Percentiles rank a stretch among this genome's conserved stretches.
These are phyloP conservation scores for Batkoa obscura DNA, from an alignment of 371 early-diverging fungal species.

Conservation along the genomic window DNA sequence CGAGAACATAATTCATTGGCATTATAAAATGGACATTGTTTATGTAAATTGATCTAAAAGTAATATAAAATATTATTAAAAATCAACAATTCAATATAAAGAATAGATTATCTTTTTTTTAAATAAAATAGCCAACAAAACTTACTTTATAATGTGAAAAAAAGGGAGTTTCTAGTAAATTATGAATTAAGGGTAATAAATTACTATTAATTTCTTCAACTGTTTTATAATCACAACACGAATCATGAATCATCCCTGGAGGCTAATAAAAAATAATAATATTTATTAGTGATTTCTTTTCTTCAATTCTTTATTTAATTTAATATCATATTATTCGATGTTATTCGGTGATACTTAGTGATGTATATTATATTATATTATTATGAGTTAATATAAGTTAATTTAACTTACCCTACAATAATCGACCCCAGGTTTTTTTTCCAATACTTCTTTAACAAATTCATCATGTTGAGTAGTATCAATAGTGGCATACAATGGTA, in stretches of 20 bases:
- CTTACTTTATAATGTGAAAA: constrained; percentile 77
- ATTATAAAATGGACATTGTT: constrained; percentile 84
- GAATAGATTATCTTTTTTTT: too few relatives aligned
- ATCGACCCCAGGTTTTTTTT: background rate
- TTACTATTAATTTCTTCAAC: constrained; percentile 52
- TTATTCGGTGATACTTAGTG: too few relatives aligned
- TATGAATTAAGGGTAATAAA: constrained; percentile 36
- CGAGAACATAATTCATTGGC: constrained; percentile 66
- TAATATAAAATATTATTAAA: background rate
- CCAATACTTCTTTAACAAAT: background rate
- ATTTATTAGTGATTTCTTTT: too few relatives aligned
- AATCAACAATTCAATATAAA: too few relatives aligned
- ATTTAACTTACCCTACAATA: background rate
- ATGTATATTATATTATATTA: background rate
- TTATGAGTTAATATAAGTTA: background rate
- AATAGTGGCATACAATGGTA: too few relatives aligned
- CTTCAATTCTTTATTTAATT: background rate
- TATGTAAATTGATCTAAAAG: constrained; percentile 61
- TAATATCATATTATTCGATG: background rate
- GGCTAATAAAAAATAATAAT: background rate
- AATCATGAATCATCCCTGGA: constrained; percentile 48
- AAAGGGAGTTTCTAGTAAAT: constrained; percentile 60
- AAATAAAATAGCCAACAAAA: background rate
- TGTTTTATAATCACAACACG: constrained; percentile 65
- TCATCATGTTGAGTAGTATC: constrained; percentile 12